A percentile compares a stretch with the other conserved stretches of the same genome.
Conservation (phyloP, 441 rosid species). For the Viola pubescens region DNA sequence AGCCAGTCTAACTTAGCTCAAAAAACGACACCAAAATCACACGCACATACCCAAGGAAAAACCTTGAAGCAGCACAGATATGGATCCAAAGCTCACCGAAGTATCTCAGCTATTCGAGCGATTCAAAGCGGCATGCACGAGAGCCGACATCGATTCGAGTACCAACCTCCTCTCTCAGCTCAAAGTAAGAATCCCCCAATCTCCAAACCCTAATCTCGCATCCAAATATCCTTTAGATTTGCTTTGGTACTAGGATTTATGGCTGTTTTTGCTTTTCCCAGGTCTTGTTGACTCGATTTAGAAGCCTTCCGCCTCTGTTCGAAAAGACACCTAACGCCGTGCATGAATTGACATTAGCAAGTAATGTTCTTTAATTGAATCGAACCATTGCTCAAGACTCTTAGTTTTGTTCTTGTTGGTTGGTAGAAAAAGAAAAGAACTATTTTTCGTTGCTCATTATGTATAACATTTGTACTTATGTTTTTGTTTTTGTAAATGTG, state of each 20-base stretch:
- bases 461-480: neutral
- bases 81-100: conserved; percentile 85
- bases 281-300: conserved; percentile 77
- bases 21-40: neutral
- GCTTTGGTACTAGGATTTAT: neutral
- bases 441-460: neutral
- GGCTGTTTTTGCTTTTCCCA: conserved; percentile 15
- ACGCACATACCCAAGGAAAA: neutral
- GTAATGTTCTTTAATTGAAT: conserved; percentile 27
- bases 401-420: too few species aligned
- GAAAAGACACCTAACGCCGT: conserved; percentile 58
- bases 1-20: neutral
- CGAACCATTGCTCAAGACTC: too few species aligned
- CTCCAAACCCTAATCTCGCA: conserved; percentile 23
- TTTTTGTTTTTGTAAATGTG: neutral
- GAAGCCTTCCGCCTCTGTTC: conserved; percentile 83
- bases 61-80: conserved; percentile 12
- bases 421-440: too few species aligned
- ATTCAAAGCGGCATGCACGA: conserved; percentile 64
- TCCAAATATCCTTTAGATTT: neutral
- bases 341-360: conserved; percentile 66
- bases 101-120: conserved; percentile 75
- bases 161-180: conserved; percentile 56
- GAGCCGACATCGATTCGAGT: conserved; percentile 54
- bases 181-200: conserved; percentile 37